Evolutionary conservation across 2,329 filamentous ascomycete species (phyloP).

Genomic region (Trichoderma atrobrunneum): DNA sequence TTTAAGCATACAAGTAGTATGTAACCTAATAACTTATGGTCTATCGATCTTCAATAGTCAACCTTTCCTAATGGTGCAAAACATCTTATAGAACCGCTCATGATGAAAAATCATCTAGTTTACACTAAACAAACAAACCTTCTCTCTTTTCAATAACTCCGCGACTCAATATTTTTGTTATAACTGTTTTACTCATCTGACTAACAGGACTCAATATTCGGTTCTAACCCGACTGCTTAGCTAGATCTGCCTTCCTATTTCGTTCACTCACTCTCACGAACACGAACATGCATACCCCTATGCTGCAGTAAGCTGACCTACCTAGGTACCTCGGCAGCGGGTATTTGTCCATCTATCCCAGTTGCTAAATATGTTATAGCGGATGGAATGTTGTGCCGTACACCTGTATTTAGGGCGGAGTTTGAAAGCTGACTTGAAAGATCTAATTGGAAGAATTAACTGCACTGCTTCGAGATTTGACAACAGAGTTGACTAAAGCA

Average conservation of each 20-base stretch:
- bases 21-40: background rate
- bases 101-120: background rate
- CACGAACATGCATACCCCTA: background rate
- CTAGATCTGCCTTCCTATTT: background rate
- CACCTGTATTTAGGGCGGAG: background rate
- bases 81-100: background rate
- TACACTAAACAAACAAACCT: background rate
- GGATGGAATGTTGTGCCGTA: background rate
- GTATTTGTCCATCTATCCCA: background rate
- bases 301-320: conserved; percentile 9
- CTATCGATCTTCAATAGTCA: background rate
- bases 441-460: background rate
- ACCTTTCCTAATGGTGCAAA: too few relatives aligned
- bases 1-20: background rate
- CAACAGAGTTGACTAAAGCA: background rate
- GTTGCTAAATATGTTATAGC: background rate
- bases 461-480: background rate
- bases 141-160: background rate
- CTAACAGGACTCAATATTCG: background rate
- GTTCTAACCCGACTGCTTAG: background rate
- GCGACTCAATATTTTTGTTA: background rate
- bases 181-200: background rate
- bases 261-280: background rate
- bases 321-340: background rate
- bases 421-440: background rate